phyloP scores from a whole-genome alignment of 768 basidiomycete species.

The Kwoniella shandongensis region DNA sequence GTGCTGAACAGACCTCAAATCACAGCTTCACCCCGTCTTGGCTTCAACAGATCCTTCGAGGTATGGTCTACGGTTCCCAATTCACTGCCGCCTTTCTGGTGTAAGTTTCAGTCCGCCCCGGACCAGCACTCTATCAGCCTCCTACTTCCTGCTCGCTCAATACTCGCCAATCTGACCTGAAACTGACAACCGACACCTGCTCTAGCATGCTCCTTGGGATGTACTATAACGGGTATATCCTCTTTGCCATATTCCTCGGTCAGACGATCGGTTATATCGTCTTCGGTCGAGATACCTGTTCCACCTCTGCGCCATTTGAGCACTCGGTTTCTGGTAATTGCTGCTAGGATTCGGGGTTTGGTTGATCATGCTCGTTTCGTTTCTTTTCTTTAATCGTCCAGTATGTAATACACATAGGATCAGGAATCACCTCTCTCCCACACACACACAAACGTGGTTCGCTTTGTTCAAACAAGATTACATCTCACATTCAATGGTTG shows the following conservation, averaged over 20 bases:
- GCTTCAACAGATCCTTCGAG: conserved; percentile 47
- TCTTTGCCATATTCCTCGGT: conserved; percentile 51
- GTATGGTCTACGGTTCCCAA: conserved; percentile 43
- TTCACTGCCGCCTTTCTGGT: conserved; percentile 50
- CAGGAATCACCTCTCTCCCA: too few relatives aligned
- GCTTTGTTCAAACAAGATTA: too few relatives aligned
- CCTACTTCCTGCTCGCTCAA: not conserved
- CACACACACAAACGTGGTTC: too few relatives aligned
- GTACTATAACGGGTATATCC: conserved; percentile 53
- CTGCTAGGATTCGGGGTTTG: conserved; percentile 15
- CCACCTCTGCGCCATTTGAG: conserved; percentile 14
- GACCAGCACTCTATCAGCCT: too few relatives aligned
- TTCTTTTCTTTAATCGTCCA: too few relatives aligned
- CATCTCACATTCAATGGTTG: too few relatives aligned
- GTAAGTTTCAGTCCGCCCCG: conserved; percentile 23
- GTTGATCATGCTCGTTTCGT: too few relatives aligned
- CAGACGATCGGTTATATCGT: conserved; percentile 38
- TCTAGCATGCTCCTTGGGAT: conserved; percentile 46
- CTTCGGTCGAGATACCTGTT: conserved; percentile 40
- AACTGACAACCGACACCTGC: not conserved
- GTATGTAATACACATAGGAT: too few relatives aligned
- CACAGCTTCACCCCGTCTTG: conserved; percentile 35
- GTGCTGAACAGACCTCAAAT: conserved; percentile 2
- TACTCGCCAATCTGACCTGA: not conserved
- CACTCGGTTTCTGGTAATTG: conserved; percentile 20